Conservation (phyloP, 129 eudicot species). For the Helianthus annuus region HanXRQr2.0-SUNRISE NC_035447.2:28537685-28538184, state of each 20-base stretch:
- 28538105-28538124: not conserved
- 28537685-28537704: not conserved
- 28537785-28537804: not conserved
- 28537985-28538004: not conserved
- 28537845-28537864: not conserved
- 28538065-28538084: not conserved
- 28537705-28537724: not conserved
- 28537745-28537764: not conserved
- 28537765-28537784: not conserved
- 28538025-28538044: not conserved
- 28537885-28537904: not conserved
- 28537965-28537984: not conserved
- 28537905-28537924: not conserved
- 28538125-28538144: not conserved
- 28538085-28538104: not conserved
- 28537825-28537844: no score
- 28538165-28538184: not conserved
- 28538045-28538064: not conserved
- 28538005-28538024: not conserved
- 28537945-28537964: no score
- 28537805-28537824: not conserved
- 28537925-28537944: not conserved
- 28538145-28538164: not conserved
- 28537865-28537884: not conserved
- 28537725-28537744: not conserved